Percentiles rank a stretch among this genome's conserved stretches.
phyloP scores from a whole-genome alignment of 2,329 filamentous ascomycete genomes.

The Pseudocercospora eumusae region DNA sequence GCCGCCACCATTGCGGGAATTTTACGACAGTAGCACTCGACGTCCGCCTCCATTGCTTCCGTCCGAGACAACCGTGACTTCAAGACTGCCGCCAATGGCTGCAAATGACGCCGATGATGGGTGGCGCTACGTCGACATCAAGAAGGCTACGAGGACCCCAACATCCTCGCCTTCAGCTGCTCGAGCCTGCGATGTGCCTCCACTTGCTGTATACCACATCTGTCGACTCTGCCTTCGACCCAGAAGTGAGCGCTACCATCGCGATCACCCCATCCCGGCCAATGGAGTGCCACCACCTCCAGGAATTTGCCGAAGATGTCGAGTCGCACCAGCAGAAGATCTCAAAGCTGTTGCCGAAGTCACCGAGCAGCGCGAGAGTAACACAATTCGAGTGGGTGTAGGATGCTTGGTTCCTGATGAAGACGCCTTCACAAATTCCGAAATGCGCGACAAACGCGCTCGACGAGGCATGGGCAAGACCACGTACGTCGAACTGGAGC shows the following conservation, averaged over 20 bases:
- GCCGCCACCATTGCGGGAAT: slow-evolving; percentile 35
- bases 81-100: slow-evolving; percentile 1
- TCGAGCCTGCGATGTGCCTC: slow-evolving; percentile 24
- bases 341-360: slow-evolving; percentile 23
- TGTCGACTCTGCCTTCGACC: slow-evolving; percentile 40
- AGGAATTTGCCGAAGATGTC: slow-evolving; percentile 40
- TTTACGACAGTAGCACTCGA: slow-evolving; percentile 25
- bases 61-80: slow-evolving; percentile 5
- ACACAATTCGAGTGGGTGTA: slow-evolving; percentile 34
- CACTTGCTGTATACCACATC: slow-evolving; percentile 39
- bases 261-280: slow-evolving; percentile 37
- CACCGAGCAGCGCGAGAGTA: slow-evolving; percentile 30
- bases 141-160: slow-evolving; percentile 5
- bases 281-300: slow-evolving; percentile 36
- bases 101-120: slow-evolving; percentile 12
- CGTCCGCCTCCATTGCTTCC: slow-evolving; percentile 9
- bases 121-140: slow-evolving; percentile 2
- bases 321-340: slow-evolving; percentile 31
- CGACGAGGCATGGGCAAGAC: slow-evolving; percentile 24
- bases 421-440: slow-evolving; percentile 24
- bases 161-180: background rate
- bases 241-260: slow-evolving; percentile 39
- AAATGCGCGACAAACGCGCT: slow-evolving; percentile 22
- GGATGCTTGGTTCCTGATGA: slow-evolving; percentile 30
- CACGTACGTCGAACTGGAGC: slow-evolving; percentile 29